Evolutionary conservation across 2,329 filamentous ascomycete species (phyloP).

Genomic region (Epichloe aotearoae): DNA sequence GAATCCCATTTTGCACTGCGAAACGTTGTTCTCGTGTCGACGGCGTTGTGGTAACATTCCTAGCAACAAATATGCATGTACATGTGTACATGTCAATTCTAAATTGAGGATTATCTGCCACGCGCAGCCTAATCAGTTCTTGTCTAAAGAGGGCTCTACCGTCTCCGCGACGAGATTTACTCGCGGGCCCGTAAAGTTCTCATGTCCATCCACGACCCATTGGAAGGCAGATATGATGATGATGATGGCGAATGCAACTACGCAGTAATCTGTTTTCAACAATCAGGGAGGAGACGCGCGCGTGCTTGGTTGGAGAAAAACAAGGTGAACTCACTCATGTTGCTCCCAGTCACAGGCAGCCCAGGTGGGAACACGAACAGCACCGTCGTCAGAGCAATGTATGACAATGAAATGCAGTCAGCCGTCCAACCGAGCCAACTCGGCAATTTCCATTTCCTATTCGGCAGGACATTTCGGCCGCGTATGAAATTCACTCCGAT

Average conservation of each 20-base stretch:
- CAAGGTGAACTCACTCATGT: slow-evolving; percentile 38
- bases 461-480: slow-evolving; percentile 50
- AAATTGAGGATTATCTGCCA: background rate
- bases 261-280: slow-evolving; percentile 23
- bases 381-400: slow-evolving; percentile 53
- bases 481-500: slow-evolving; percentile 55
- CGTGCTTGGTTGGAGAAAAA: too few species aligned
- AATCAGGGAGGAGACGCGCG: background rate
- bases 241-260: slow-evolving; percentile 33
- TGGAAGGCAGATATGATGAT: slow-evolving; percentile 27
- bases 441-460: slow-evolving; percentile 23
- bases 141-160: background rate
- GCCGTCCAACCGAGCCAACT: slow-evolving; percentile 23
- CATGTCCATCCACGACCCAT: slow-evolving; percentile 33
- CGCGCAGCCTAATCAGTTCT: background rate
- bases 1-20: too few species aligned
- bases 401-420: slow-evolving; percentile 38
- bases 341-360: slow-evolving; percentile 47
- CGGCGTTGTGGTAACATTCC: too few species aligned
- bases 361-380: slow-evolving; percentile 60
- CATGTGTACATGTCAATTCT: background rate
- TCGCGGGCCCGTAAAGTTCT: slow-evolving; percentile 26
- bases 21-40: too few species aligned
- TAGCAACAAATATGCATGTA: too few species aligned
- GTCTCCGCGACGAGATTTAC: slow-evolving; percentile 8